Evolutionary conservation across 306 rosid genomes (phyloP).

Genomic region (Prosopis cineraria): DNA sequence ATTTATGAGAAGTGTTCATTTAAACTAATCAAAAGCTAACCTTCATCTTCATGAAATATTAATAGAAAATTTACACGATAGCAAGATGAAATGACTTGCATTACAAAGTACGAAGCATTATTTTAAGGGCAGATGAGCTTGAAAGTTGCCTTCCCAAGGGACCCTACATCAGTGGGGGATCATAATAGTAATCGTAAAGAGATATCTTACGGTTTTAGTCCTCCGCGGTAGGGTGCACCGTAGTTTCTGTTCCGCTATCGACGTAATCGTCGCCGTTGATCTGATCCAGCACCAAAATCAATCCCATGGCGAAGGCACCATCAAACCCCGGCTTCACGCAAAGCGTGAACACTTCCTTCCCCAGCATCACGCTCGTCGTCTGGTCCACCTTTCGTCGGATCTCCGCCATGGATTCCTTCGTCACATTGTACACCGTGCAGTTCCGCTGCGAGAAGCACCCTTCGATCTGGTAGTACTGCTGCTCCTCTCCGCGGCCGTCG

Average conservation of each 20-base stretch:
- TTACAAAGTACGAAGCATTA: background rate
- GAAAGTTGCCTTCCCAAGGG: background rate
- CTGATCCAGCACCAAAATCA: constrained; percentile 84
- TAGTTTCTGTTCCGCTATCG: constrained; percentile 28
- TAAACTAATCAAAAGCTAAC: background rate
- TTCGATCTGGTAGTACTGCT: constrained; percentile 75
- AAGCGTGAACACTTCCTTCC: constrained; percentile 85
- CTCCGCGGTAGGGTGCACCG: constrained; percentile 50
- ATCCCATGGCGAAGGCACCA: constrained; percentile 85
- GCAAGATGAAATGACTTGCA: background rate
- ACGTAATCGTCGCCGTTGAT: constrained; percentile 59
- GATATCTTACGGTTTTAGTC: constrained; percentile 2
- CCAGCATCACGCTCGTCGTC: constrained; percentile 79
- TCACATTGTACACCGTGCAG: constrained; percentile 56
- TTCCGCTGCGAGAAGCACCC: constrained; percentile 69
- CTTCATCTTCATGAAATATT: background rate
- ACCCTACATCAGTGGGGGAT: background rate
- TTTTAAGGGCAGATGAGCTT: background rate
- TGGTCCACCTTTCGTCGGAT: constrained; percentile 86
- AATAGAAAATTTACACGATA: background rate
- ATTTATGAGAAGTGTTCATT: background rate
- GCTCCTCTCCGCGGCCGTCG: constrained; percentile 36
- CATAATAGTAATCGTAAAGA: background rate
- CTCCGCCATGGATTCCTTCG: constrained; percentile 71
- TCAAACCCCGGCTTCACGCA: constrained; percentile 79